Evolutionary conservation across 495 filamentous ascomycete genomes (phyloP).

Genomic region (Neurospora sp.): DNA sequence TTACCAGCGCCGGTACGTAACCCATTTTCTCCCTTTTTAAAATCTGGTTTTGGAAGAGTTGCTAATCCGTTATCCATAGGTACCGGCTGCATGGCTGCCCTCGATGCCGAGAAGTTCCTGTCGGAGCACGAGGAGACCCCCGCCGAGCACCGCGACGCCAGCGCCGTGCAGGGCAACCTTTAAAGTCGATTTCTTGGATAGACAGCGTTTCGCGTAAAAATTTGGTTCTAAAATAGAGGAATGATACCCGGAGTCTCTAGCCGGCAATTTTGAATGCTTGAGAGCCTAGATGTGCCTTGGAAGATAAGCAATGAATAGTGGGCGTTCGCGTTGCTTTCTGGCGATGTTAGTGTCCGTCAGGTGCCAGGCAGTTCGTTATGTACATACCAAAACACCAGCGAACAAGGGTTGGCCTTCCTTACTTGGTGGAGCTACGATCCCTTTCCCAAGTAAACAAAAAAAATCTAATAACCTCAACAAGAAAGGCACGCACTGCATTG

Average conservation of each 20-base stretch:
- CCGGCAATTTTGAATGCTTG: background rate
- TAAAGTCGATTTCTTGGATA: slow-evolving; percentile 7
- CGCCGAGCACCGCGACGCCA: slow-evolving; percentile 16
- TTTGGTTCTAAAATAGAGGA: background rate
- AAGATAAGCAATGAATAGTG: background rate
- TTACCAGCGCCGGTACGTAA: slow-evolving; percentile 86
- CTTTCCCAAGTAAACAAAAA: background rate
- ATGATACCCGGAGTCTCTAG: background rate
- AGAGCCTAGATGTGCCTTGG: slow-evolving; percentile 2
- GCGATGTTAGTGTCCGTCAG: background rate
- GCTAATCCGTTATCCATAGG: slow-evolving; percentile 39
- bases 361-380: background rate
- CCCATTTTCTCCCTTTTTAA: background rate
- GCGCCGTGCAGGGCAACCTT: slow-evolving; percentile 21
- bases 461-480: background rate
- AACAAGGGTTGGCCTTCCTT: background rate
- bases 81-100: slow-evolving; percentile 85
- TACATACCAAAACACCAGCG: background rate
- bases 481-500: background rate
- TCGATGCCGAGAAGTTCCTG: slow-evolving; percentile 90
- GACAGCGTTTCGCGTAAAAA: background rate
- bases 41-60: slow-evolving; percentile 11
- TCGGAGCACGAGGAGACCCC: slow-evolving; percentile 55
- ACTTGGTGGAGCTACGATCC: background rate
- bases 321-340: background rate